Base-by-base conservation (phyloP, 2,329 filamentous ascomycete genomes). In the Cladosporium phlei region DNA sequence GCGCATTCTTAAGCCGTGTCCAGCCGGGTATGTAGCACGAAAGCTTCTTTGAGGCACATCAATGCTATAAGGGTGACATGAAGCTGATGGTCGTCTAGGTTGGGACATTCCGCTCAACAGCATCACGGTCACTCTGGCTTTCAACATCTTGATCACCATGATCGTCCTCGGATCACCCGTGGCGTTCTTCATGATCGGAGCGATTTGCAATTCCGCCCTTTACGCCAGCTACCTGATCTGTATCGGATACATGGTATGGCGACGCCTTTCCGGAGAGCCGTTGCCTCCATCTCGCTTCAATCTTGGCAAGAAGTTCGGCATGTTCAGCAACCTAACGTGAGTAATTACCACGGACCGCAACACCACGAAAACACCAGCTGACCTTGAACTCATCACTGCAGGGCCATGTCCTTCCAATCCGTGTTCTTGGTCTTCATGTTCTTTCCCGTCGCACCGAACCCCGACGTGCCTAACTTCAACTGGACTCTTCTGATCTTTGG, bases 141-240 rank as follows among this genome's bases (percentile, higher is more conserved):
- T n/a, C 20, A 6, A 24, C 33, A n/a, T 37, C 38, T 49, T 68
- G 6, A 47, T 61, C 7, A 56, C 59, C 7, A 52, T 67, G 20
- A 65, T 67, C 50, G 65, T 65, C 39, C 59, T 67, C 33, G 65
- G 63, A 28, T 61, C 59, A 24, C 68, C 66, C 16, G 64, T 66
- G n/a, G 68, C 66, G 8, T 65, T 74, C 47, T 64, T 66, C 50
- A 68, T 67, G 32, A 68, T 70, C 34, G 63, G 71, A 21, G 67
- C 69, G 4, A 59, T 72, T 16, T 64, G 61, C 4, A 50, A 51
- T 19, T 52, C 51, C 12, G 53, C 50, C 9, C 50, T 61, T 28
- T 54, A 56, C 47, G 53, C 52, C 30, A 54, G 52, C 34, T 59
- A 59, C 47, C 28, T 59, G 22, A 46, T 54, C 16, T 38, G 54